phyloP scores from a whole-genome alignment of 768 basidiomycete genomes.

The Russula abietina region DNA sequence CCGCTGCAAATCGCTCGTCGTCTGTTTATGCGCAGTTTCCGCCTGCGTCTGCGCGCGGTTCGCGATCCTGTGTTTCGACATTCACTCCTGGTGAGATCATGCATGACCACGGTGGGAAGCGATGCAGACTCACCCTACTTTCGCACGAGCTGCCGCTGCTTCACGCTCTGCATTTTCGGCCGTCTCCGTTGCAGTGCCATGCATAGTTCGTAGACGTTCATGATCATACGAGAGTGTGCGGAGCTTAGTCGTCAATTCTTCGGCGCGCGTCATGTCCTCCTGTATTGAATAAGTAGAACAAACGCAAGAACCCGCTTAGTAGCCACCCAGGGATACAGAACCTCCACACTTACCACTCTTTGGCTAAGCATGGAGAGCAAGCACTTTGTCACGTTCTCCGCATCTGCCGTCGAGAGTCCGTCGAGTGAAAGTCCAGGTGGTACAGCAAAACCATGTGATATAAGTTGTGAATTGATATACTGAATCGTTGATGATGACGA shows the following conservation, averaged over 20 bases:
- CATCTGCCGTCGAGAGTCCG: conserved; percentile 49
- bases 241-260: conserved; percentile 67
- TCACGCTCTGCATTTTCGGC: conserved; percentile 76
- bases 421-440: conserved; percentile 64
- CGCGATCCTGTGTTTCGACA: too few relatives aligned
- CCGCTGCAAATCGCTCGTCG: conserved; percentile 62
- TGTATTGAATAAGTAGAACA: conserved; percentile 22
- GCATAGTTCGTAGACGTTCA: conserved; percentile 64
- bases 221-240: conserved; percentile 77
- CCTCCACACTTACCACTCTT: conserved; percentile 54
- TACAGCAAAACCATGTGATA: conserved; percentile 72
- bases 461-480: conserved; percentile 75
- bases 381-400: conserved; percentile 64
- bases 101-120: not conserved
- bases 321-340: too few relatives aligned
- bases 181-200: conserved; percentile 51
- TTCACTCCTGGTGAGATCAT: too few relatives aligned
- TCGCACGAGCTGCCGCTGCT: conserved; percentile 63
- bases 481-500: conserved; percentile 55
- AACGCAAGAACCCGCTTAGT: not conserved
- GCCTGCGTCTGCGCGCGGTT: conserved; percentile 50
- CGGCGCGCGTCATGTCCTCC: conserved; percentile 76
- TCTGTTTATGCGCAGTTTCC: conserved; percentile 66
- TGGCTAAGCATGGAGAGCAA: conserved; percentile 71
- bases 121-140: conserved; percentile 50